These are phyloP conservation scores for Chiua sp. DNA, from an alignment of 1,284 basidiomycete genomes.

Conservation along the genomic window DNA sequence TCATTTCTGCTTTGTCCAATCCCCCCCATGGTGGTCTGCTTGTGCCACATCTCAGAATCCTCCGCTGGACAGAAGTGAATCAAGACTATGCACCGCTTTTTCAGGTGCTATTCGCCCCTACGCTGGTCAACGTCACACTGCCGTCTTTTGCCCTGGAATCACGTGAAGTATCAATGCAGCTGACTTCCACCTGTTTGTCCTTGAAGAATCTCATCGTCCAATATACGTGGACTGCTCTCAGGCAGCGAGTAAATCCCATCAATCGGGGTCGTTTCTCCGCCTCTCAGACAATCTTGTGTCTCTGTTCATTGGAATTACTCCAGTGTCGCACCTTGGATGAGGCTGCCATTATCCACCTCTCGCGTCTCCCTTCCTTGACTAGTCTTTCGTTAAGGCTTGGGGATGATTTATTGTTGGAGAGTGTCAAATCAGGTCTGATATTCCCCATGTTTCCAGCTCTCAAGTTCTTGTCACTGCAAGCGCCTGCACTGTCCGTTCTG, in stretches of 20 bases:
- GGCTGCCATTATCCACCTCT: neutral
- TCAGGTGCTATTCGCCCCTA: too few relatives aligned
- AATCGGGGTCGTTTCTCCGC: neutral
- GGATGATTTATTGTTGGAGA: too few relatives aligned
- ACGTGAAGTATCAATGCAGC: neutral
- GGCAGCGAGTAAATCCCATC: neutral
- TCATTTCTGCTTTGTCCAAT: neutral
- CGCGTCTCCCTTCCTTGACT: neutral
- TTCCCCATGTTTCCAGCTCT: too few relatives aligned
- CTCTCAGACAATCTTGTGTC: neutral
- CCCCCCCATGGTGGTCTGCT: neutral
- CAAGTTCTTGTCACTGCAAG: too few relatives aligned
- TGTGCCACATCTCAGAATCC: neutral
- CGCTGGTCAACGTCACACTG: too few relatives aligned
- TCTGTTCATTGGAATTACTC: neutral
- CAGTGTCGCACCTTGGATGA: neutral
- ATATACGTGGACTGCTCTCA: too few relatives aligned
- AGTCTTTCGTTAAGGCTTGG: too few relatives aligned
- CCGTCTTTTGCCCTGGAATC: too few relatives aligned
- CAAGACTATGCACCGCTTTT: neutral
- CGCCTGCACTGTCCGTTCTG: too few relatives aligned
- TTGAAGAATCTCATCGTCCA: neutral
- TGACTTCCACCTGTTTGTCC: neutral
- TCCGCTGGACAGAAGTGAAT: neutral
- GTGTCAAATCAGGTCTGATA: too few relatives aligned